A percentile compares a stretch with the other conserved stretches of the same genome.
These are phyloP conservation scores for Kwoniella europaea DNA, from an alignment of 768 basidiomycete genomes.

Conservation along the genomic window DNA sequence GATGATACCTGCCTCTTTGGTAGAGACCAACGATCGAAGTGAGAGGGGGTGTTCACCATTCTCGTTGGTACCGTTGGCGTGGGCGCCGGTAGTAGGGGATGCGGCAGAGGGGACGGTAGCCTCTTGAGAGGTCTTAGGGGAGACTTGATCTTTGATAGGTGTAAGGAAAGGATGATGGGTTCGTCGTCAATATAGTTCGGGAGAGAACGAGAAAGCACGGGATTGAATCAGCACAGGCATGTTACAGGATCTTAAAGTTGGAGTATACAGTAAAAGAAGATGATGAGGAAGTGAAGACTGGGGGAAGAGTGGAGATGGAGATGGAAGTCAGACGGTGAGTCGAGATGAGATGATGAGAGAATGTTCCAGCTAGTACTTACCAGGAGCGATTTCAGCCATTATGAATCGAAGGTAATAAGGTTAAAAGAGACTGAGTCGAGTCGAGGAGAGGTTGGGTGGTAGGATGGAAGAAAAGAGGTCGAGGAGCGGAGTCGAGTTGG, in stretches of 20 bases:
- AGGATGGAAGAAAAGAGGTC: constrained; percentile 13
- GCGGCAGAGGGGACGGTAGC: constrained; percentile 24
- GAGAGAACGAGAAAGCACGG: constrained; percentile 1
- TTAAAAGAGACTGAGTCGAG: constrained; percentile 8
- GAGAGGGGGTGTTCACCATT: constrained; percentile 63
- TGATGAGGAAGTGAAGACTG: neutral
- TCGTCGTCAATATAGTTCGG: neutral
- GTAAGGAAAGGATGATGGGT: neutral
- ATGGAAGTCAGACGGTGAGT: neutral
- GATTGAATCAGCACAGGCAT: constrained; percentile 9
- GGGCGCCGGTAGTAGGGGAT: constrained; percentile 16
- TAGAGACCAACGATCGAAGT: constrained; percentile 91
- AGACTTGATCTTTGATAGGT: constrained; percentile 36
- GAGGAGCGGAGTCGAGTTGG: constrained; percentile 15
- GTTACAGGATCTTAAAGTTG: constrained; percentile 1
- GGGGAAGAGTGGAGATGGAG: neutral
- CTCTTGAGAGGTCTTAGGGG: constrained; percentile 45
- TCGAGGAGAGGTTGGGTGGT: constrained; percentile 11
- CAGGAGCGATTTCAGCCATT: constrained; percentile 35
- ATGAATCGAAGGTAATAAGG: constrained; percentile 12
- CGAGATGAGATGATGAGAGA: neutral
- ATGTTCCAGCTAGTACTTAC: constrained; percentile 16
- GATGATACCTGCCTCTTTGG: constrained; percentile 70
- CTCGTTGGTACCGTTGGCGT: constrained; percentile 27
- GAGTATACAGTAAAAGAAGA: neutral